These are phyloP conservation scores for Solanum corneliomulleri DNA, from an alignment of 257 asterid species.

Conservation along the genomic window DNA sequence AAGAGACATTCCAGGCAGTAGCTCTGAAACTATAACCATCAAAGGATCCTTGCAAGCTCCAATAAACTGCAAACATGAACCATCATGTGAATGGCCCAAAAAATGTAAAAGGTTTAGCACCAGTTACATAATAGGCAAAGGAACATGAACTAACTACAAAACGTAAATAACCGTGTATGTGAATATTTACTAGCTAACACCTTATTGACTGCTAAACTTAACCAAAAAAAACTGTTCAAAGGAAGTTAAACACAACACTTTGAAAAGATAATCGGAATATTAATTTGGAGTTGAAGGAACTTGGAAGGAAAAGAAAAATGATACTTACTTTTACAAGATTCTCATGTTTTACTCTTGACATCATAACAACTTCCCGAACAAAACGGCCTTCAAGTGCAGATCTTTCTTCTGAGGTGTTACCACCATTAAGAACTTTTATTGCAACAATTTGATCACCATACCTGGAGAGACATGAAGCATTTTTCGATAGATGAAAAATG, in stretches of 20 bases:
- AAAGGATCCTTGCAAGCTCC: constrained; percentile 99
- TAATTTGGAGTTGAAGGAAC: neutral
- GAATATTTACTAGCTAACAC: neutral
- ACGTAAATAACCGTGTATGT: neutral
- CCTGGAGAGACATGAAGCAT: constrained; percentile 25
- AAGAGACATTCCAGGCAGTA: constrained; percentile 92
- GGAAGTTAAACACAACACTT: neutral
- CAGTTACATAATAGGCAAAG: neutral
- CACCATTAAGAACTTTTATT: constrained; percentile 69
- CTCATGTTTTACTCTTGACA: constrained; percentile 87
- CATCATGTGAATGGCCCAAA: neutral
- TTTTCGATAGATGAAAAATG: neutral
- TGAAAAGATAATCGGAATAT: neutral
- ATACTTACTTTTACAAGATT: constrained; percentile 80
- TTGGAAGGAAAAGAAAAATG: neutral
- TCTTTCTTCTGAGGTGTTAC: constrained; percentile 64
- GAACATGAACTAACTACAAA: neutral
- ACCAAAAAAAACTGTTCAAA: neutral
- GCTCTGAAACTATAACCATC: constrained; percentile 93
- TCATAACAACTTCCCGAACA: constrained; percentile 84
- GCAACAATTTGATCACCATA: constrained; percentile 83
- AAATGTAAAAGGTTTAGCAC: neutral
- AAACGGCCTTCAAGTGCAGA: constrained; percentile 71
- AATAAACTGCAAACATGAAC: constrained; percentile 55
- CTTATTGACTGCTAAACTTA: neutral